Evolutionary conservation across 202 grass and related monocot species (phyloP).

Genomic region (Panicum virgatum): DNA sequence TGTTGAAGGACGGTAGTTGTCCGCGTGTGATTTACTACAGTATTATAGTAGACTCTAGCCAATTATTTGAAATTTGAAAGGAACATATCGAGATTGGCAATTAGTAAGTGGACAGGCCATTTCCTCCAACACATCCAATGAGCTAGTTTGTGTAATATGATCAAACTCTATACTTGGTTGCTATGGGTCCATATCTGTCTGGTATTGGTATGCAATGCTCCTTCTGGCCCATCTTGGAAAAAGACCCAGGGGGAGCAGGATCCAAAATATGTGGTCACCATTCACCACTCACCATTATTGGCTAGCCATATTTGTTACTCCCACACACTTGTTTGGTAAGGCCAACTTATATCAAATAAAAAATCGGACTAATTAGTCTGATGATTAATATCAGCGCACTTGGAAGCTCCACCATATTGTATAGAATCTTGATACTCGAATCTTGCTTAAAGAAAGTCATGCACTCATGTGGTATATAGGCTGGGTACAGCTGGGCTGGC

Average conservation of each 20-base stretch:
- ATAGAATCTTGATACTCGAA: background rate
- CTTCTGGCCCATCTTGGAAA: background rate
- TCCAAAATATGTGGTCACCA: background rate
- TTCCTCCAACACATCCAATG: background rate
- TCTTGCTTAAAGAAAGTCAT: conserved; percentile 7
- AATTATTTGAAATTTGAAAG: background rate
- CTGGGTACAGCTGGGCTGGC: background rate
- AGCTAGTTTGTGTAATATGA: background rate
- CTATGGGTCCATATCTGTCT: background rate
- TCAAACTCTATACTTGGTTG: background rate
- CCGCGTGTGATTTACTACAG: background rate
- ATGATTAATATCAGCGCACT: conserved; percentile 13
- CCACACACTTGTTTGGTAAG: background rate
- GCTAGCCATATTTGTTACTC: background rate
- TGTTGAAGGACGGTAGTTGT: background rate
- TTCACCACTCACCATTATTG: conserved; percentile 7
- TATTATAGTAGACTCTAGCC: conserved; percentile 19
- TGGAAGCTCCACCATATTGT: background rate
- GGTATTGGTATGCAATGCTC: background rate
- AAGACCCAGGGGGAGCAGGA: background rate
- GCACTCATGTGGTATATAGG: background rate
- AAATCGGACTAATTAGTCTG: background rate
- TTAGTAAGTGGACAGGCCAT: background rate
- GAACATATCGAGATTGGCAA: background rate
- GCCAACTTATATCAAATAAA: conserved; percentile 18